phyloP scores from a whole-genome alignment of 768 basidiomycete species.

The Chlorophyllum brunneum region DNA sequence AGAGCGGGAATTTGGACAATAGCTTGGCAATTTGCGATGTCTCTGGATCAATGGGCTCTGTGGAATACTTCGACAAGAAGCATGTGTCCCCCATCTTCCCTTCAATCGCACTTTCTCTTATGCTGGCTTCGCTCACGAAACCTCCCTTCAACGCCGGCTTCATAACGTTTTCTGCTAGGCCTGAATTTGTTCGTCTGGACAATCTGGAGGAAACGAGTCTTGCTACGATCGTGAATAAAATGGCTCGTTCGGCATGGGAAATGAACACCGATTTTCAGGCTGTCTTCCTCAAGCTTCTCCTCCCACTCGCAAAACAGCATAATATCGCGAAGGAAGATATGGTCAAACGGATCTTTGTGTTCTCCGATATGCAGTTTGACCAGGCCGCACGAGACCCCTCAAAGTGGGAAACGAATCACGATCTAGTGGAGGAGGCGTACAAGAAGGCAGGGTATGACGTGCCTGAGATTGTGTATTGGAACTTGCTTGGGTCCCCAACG shows the following conservation, averaged over 20 bases:
- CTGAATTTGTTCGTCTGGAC: constrained; percentile 48
- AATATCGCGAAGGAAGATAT: constrained; percentile 63
- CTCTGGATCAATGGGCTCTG: constrained; percentile 64
- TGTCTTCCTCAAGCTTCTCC: constrained; percentile 58
- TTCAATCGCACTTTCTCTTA: constrained; percentile 60
- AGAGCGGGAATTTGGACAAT: constrained; percentile 54
- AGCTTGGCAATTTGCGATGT: constrained; percentile 70
- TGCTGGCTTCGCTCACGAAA: constrained; percentile 57
- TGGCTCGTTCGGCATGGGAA: constrained; percentile 38
- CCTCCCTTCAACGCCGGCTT: constrained; percentile 64
- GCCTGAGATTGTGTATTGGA: constrained; percentile 74
- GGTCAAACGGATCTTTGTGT: constrained; percentile 74
- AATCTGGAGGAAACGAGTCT: constrained; percentile 30
- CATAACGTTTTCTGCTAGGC: constrained; percentile 61
- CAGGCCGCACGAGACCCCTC: constrained; percentile 8
- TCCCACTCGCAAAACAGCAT: constrained; percentile 55
- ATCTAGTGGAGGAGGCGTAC: constrained; percentile 52
- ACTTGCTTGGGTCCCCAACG: constrained; percentile 32
- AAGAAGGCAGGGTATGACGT: constrained; percentile 62
- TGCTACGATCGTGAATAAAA: constrained; percentile 29
- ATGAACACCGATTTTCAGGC: constrained; percentile 62
- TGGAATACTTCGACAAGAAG: constrained; percentile 12
- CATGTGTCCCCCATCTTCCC: constrained; percentile 49
- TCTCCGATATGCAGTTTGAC: constrained; percentile 81
- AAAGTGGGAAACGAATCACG: constrained; percentile 61